A percentile compares a stretch with the other conserved stretches of the same genome.
phyloP scores from a whole-genome alignment of 169 alveolate species.

The Neospora caninum region DNA sequence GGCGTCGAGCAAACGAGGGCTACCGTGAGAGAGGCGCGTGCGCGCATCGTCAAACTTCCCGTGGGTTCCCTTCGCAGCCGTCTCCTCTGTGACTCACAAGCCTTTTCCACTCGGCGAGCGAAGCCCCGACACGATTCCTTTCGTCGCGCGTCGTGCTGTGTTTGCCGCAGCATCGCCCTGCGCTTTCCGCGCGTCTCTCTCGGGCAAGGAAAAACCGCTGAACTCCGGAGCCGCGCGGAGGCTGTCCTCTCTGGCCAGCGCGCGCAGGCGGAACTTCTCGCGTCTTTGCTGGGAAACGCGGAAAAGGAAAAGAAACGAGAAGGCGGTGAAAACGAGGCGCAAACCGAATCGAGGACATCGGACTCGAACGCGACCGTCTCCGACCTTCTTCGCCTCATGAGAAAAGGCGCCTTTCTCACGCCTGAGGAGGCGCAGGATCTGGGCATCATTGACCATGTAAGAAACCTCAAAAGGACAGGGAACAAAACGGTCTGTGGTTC shows the following conservation, averaged over 20 bases:
- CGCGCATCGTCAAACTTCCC: too few relatives aligned
- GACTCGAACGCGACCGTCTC: background rate
- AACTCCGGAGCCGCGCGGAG: background rate
- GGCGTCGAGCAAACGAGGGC: too few relatives aligned
- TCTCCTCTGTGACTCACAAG: too few relatives aligned
- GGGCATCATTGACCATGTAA: background rate
- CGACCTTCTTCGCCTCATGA: background rate
- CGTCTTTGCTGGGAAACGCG: background rate
- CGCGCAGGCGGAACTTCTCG: background rate
- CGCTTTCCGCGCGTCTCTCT: background rate
- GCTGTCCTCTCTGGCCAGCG: background rate
- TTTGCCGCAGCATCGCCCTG: background rate
- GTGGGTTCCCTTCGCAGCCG: too few relatives aligned
- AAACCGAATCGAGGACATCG: background rate
- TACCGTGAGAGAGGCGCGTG: too few relatives aligned
- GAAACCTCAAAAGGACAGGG: background rate
- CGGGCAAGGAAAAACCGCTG: background rate
- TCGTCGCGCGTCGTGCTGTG: background rate
- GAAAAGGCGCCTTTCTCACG: background rate
- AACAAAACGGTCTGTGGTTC: too few relatives aligned
- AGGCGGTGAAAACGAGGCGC: background rate
- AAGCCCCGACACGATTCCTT: too few relatives aligned
- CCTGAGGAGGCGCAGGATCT: background rate
- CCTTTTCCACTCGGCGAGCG: too few relatives aligned
- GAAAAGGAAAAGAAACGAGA: background rate